Base-by-base conservation (phyloP, 1,284 basidiomycete species). In the Agroathelia rolfsii region DNA sequence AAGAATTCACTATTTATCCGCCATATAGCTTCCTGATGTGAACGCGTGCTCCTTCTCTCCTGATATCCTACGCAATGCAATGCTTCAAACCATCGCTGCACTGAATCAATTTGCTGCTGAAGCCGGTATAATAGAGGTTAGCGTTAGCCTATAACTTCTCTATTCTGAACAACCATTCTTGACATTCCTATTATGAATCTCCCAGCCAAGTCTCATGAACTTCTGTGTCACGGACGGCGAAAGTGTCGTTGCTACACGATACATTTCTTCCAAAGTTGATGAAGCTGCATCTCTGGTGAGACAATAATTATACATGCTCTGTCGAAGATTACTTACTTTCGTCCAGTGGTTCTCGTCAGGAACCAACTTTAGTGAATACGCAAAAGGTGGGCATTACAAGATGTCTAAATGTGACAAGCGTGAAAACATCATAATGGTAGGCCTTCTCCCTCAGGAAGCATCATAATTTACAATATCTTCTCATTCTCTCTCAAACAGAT, bases 331-430 rank as follows among this genome's bases (percentile, higher is more conserved):
- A n/a, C n/a, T n/a, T n/a, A n/a, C n/a, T n/a, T n/a, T 28, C 5
- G 28, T 32, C 7, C 38, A 86, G 83, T 95, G 92, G 80, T 96
- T 92, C 56, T 93, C 89, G 2, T 93, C 88, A 2, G 92, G 93
- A 1, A 94, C 88, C 3, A 78, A 80, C 9, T 98, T 97, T 50
- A 89, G 86, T 44, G 90, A 96, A 58, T 90, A 87, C 48, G 75
- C 79, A 17, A 76, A 78, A 46, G 84, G 86, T 5, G 86, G 87
- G 12, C 78, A 93, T 53, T 94, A 94, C 55, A 78, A 81, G 49
- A 96, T 95, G 92, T 83, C 83, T 13, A 98, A 97, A 57, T 77
- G 80, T 23, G 94, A 97, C 59, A 96, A 95, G 59, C 69, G 94
- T 39, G 90, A 93, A 51, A 88, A 88, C 46, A 90, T 95, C 48